These are phyloP conservation scores for Stentor roeselii DNA, from an alignment of 73 alveolate species.

Conservation along the genomic window DNA sequence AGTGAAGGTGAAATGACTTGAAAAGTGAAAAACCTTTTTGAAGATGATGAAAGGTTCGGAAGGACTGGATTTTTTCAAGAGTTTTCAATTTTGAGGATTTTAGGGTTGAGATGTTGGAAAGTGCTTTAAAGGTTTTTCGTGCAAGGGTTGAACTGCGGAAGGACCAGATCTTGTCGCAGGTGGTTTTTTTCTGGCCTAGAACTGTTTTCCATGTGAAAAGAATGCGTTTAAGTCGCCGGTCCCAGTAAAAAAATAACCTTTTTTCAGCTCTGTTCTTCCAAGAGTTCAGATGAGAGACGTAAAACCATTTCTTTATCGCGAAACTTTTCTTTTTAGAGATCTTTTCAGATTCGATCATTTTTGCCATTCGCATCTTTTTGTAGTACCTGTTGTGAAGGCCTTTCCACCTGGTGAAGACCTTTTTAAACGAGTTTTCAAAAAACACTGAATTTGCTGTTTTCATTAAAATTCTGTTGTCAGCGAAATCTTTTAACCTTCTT, in stretches of 20 bases:
- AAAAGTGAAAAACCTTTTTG: too few relatives aligned
- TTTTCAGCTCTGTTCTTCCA: conserved; percentile 25
- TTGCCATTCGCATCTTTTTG: neutral
- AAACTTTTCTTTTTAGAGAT: neutral
- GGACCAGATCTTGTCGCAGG: neutral
- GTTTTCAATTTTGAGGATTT: too few relatives aligned
- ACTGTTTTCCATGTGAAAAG: neutral
- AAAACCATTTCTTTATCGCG: neutral
- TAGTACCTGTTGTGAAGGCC: neutral
- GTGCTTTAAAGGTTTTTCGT: neutral
- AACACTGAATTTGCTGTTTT: neutral
- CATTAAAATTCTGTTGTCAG: neutral
- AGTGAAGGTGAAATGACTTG: neutral
- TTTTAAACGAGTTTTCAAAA: neutral
- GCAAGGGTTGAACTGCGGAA: neutral
- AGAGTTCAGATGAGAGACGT: neutral
- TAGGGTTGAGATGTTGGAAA: too few relatives aligned
- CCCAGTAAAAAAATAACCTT: conserved; percentile 19
- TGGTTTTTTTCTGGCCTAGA: neutral
- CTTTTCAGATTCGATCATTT: neutral
- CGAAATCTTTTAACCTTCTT: conserved; percentile 2
- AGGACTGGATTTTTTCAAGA: too few relatives aligned
- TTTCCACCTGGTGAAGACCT: conserved; percentile 6
- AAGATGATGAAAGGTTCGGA: too few relatives aligned
- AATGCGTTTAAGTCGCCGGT: neutral